Conservation (phyloP, 208 protist genomes). For the Acanthamoeba lenticulata region DNA sequence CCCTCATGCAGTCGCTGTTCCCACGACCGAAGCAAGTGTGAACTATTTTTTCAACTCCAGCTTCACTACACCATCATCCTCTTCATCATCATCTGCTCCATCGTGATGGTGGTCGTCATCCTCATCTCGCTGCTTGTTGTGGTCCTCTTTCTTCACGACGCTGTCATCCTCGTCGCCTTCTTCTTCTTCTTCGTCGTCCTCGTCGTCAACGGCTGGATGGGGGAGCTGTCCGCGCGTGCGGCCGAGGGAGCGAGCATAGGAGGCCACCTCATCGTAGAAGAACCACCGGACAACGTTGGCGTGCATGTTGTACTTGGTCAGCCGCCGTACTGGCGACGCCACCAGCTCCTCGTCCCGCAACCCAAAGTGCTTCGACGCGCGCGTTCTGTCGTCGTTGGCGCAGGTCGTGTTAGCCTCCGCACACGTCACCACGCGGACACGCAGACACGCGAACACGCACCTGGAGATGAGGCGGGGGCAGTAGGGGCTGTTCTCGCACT, state of each 20-base stretch:
- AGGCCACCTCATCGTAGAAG: background rate
- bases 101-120: too few relatives aligned
- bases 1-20: too few relatives aligned
- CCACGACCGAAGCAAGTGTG: too few relatives aligned
- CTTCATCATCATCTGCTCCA: background rate
- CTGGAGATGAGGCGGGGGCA: background rate
- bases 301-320: slow-evolving; percentile 41
- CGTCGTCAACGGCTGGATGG: background rate
- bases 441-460: background rate
- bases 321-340: background rate
- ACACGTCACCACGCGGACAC: background rate
- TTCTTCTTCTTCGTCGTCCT: background rate
- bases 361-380: background rate
- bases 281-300: background rate
- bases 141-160: too few relatives aligned
- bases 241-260: background rate
- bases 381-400: background rate
- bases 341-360: background rate
- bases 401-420: background rate
- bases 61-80: too few relatives aligned
- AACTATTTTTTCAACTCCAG: too few relatives aligned
- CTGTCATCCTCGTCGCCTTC: background rate
- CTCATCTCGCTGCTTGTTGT: too few relatives aligned
- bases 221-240: background rate
- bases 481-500: background rate